phyloP scores from a whole-genome alignment of 345 rosid genomes.

The Linum tenue region DNA sequence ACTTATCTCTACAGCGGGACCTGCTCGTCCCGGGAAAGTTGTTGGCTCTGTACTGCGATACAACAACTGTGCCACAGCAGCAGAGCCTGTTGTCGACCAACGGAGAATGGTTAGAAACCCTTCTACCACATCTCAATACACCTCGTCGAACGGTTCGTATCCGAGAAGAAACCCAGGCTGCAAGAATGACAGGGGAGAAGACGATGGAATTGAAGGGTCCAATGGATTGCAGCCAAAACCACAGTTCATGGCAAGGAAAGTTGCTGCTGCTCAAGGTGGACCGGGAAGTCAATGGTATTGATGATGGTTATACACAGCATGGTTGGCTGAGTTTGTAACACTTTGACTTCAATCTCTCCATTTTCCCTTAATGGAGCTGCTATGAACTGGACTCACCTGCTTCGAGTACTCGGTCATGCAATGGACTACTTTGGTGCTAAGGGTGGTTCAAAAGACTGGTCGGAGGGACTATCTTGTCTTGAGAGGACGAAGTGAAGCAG shows the following conservation, averaged over 20 bases:
- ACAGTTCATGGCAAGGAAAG: conserved; percentile 70
- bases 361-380: conserved; percentile 4
- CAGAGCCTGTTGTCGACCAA: conserved; percentile 55
- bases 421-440: neutral
- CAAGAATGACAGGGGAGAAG: conserved; percentile 64
- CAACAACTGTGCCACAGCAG: conserved; percentile 62
- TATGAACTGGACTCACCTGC: conserved; percentile 4
- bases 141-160: conserved; percentile 35
- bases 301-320: neutral
- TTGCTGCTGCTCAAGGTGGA: conserved; percentile 74
- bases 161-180: conserved; percentile 56
- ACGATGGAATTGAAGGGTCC: conserved; percentile 53
- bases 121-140: conserved; percentile 42
- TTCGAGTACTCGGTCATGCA: conserved; percentile 4
- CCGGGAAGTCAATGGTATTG: conserved; percentile 69
- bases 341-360: neutral
- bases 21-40: conserved; percentile 81
- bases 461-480: neutral
- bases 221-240: conserved; percentile 70
- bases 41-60: conserved; percentile 73
- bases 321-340: neutral
- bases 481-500: conserved; percentile 9
- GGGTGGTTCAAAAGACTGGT: conserved; percentile 5
- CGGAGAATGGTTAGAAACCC: conserved; percentile 66
- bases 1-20: conserved; percentile 37